Base-by-base conservation (phyloP, 768 basidiomycete genomes). In the Solioccasus polychromus region DNA sequence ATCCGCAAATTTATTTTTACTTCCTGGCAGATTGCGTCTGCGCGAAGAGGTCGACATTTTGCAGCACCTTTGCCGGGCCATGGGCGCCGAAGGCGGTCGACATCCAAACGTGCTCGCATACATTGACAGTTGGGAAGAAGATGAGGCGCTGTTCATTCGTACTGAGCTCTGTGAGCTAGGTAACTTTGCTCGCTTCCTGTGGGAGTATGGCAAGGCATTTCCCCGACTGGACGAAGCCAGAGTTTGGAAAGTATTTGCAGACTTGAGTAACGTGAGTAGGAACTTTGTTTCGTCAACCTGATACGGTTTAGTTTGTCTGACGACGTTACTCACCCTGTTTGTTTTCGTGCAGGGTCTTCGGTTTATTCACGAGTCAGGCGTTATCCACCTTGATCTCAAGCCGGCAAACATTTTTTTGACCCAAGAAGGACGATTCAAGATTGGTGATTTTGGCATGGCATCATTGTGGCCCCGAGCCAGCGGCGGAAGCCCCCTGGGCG, bases 391-490 rank as follows among this genome's bases (percentile, higher is more conserved):
- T 44, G 96, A 99, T 70, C 69, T 99, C 53, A 99, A 99, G 71
- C 96, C 96, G 11, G 92, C 92, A 34, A 99, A 99, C 64, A 85
- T 99, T 40, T 92, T 99, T 62, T 76, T 99, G 57, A 92, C 90
- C 9, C 74, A 74, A 8, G 78, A 83, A 34, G 96, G 96, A 2
- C 79, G 86, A 35, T 86, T 99, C 71, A 92, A 92, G 71, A 92
- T 99, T 63, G 95, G 95, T 8, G 96, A 99, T 66, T 97, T 98
- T 71, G 96, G 96, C 8, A 92, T 99, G 84, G 94, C 95, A n/a
- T 90, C 91, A 6, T 58, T 92, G 42, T 94, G 91, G 88, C 92
- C 92, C 1, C 73, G 92, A 30, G 70, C 73, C 0, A 57, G 48
- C 11, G 54, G 65, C 26, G 65, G 58, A 9, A 70, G 68, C 39